Percentiles rank a stretch among this genome's conserved stretches.
These are phyloP conservation scores for Pseudoneurospora amorphoporcata DNA, from an alignment of 495 filamentous ascomycete species.

Conservation along the genomic window DNA sequence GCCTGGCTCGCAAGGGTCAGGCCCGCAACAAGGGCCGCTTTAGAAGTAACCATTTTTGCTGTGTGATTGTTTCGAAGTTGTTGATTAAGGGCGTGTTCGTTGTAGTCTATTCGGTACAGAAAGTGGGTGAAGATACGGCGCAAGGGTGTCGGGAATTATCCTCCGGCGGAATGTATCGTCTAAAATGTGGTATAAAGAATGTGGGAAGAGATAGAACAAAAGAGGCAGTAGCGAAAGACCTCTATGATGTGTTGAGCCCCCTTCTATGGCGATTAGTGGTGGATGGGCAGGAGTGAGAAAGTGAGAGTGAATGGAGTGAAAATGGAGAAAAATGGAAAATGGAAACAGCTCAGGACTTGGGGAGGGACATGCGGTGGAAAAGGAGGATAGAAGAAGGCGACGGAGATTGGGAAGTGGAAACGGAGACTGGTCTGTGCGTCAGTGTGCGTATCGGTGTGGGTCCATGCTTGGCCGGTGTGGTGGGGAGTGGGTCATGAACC, in stretches of 20 bases:
- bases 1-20: constrained; percentile 38
- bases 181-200: not conserved
- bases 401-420: not conserved
- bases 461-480: not conserved
- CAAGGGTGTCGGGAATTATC: not conserved
- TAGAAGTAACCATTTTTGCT: constrained; percentile 31
- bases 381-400: not conserved
- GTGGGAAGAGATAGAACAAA: not conserved
- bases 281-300: not conserved
- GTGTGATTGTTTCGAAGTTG: not conserved
- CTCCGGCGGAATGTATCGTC: not conserved
- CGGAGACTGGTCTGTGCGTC: not conserved
- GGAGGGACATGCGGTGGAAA: not conserved
- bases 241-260: not conserved
- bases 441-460: not conserved
- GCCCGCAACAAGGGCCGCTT: constrained; percentile 32
- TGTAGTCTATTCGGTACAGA: not conserved
- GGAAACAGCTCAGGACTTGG: not conserved
- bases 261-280: not conserved
- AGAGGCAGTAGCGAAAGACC: not conserved
- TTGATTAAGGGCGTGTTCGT: not conserved
- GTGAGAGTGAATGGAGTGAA: not conserved
- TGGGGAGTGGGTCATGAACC: not conserved
- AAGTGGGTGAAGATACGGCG: not conserved
- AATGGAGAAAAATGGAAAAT: not conserved